Evolutionary conservation across 2,329 filamentous ascomycete genomes (phyloP), one percentile per base, ranked within the genome.

Genomic region (Grosmannia serpens): DNA sequence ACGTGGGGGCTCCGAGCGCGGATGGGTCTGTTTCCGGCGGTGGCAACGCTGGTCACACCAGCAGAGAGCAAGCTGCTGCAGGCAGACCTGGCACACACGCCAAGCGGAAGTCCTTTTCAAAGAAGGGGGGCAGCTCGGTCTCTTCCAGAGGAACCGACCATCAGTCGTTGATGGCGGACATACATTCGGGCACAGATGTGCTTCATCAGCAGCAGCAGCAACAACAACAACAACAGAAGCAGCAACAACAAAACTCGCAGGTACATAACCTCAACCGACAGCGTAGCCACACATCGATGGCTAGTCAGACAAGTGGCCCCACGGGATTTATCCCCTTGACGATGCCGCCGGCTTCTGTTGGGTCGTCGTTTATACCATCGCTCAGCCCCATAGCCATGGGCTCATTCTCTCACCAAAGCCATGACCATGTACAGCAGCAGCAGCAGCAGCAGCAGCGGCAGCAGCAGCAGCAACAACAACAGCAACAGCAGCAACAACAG

Each of bases 1-100:
- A 85, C 54, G 75, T 95, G 44, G 88, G 86, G 1, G 86, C 83
- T 63, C 73, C 82, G 69, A 75, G 74, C 68, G 71, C 73, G 55
- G 75, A 84, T 15, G 64, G 59, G 27, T 56, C 20, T 53, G 58
- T 10, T 24, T 53, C 50, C 20, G 20, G 20, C 17, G 10, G 17
- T 15, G 33, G 38, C 47, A 60, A 50, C 41, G 4, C 22, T 17
- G n/a, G 26, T 17, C 22, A 27, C 15, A 29, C 13, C 5, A 27
- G 17, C 24, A 53, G 58, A 13, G 59, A 61, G 3, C 31, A 38
- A 24, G 22, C 61, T 52, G 53, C 41, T 0, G 13, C 53, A 9
- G 52, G 66, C 8, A 65, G 59, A 35, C 62, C 65, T 20, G 64
- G 65, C 2, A 57, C 65, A 5, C 58, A 66, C 24, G 57, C 66